phyloP scores from a whole-genome alignment of 805 yeast genomes.

The Metschnikowia chrysomelidarum region DNA sequence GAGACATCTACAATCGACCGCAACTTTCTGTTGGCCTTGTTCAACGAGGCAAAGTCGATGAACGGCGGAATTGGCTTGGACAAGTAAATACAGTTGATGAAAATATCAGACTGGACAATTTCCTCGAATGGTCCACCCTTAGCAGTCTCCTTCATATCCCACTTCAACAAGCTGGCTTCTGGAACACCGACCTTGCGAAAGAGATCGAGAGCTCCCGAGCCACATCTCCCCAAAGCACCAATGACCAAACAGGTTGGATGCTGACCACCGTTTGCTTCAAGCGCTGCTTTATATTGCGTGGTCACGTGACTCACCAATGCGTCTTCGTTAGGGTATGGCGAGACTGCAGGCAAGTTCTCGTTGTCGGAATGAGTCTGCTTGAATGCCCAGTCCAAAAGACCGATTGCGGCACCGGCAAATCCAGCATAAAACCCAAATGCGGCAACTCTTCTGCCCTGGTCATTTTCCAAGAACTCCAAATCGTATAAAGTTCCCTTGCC shows the following conservation, averaged over 20 bases:
- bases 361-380: slow-evolving; percentile 70
- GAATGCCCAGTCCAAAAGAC: slow-evolving; percentile 91
- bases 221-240: slow-evolving; percentile 99
- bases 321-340: slow-evolving; percentile 79
- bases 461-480: slow-evolving; percentile 91
- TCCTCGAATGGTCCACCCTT: slow-evolving; percentile 97
- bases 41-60: slow-evolving; percentile 65
- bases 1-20: slow-evolving; percentile 96
- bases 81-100: slow-evolving; percentile 93
- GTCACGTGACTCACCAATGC: slow-evolving; percentile 72
- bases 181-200: slow-evolving; percentile 85
- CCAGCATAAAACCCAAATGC: slow-evolving; percentile 99
- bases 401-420: slow-evolving; percentile 99
- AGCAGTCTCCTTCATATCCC: slow-evolving; percentile 98
- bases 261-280: slow-evolving; percentile 55
- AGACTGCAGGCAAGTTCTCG: slow-evolving; percentile 73
- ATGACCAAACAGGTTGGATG: slow-evolving; percentile 82
- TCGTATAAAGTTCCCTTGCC: slow-evolving; percentile 93
- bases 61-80: slow-evolving; percentile 94
- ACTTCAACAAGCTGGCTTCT: slow-evolving; percentile 74
- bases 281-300: slow-evolving; percentile 53
- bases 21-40: slow-evolving; percentile 66
- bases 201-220: slow-evolving; percentile 91
- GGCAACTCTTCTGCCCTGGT: slow-evolving; percentile 96
- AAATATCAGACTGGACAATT: slow-evolving; percentile 83